phyloP scores from a whole-genome alignment of 371 early-diverging fungal genomes.

The Rhizomucor miehei region DNA sequence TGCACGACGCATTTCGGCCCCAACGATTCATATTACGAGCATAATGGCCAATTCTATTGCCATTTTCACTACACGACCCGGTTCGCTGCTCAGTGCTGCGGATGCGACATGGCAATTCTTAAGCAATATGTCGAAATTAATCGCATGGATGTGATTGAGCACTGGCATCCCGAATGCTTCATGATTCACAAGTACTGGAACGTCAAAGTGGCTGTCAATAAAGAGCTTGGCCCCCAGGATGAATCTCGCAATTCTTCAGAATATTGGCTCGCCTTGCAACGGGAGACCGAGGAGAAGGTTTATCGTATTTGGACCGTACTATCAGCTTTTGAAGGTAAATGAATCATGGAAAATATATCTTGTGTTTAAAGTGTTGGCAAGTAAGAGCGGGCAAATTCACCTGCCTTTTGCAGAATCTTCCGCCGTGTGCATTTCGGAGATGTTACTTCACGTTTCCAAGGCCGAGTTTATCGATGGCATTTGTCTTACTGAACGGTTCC shows the following conservation, averaged over 20 bases:
- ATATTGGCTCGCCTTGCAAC: constrained; percentile 26
- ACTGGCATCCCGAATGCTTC: constrained; percentile 99
- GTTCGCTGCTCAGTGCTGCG: constrained; percentile 74
- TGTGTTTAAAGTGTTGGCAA: neutral
- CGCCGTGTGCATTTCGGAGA: constrained; percentile 97
- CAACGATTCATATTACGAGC: constrained; percentile 95
- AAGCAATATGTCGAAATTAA: constrained; percentile 94
- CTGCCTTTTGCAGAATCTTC: constrained; percentile 68
- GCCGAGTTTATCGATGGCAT: constrained; percentile 85
- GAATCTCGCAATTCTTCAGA: neutral
- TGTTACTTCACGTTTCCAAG: constrained; percentile 92
- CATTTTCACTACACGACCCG: constrained; percentile 90
- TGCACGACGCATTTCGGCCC: constrained; percentile 92
- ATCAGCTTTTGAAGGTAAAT: constrained; percentile 79
- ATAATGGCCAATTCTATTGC: constrained; percentile 88
- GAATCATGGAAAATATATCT: too few species aligned
- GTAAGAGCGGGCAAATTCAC: neutral
- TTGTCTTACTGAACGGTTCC: constrained; percentile 84
- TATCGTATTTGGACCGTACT: constrained; percentile 90
- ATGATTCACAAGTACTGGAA: constrained; percentile 96
- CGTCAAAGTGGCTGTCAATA: constrained; percentile 50
- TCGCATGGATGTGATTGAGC: constrained; percentile 74
- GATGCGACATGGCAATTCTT: constrained; percentile 91
- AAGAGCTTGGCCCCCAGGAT: too few species aligned
- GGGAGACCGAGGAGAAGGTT: constrained; percentile 81